phyloP scores from a whole-genome alignment of 257 asterid genomes.

The Anisodus acutangulus region DNA sequence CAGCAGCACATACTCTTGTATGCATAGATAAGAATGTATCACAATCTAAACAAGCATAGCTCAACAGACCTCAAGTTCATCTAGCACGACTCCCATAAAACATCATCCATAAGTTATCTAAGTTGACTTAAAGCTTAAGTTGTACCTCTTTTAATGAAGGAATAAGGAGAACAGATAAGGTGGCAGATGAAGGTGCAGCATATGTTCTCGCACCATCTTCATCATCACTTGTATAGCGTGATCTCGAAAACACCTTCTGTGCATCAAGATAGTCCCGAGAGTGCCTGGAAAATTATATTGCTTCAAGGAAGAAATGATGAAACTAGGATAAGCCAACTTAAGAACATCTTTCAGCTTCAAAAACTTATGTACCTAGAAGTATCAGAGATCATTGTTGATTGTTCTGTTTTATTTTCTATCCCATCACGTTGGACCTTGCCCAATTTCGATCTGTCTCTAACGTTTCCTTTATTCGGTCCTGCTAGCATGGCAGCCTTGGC shows the following conservation, averaged over 20 bases:
- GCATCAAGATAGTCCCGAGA: constrained; percentile 80
- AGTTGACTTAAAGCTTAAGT: neutral
- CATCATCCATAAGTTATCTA: neutral
- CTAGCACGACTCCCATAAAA: neutral
- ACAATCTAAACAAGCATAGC: neutral
- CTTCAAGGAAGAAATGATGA: constrained; percentile 27
- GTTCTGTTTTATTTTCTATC: constrained; percentile 63
- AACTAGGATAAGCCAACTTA: constrained; percentile 32
- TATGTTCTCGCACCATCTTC: constrained; percentile 70
- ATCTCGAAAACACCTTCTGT: constrained; percentile 65
- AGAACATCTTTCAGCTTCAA: constrained; percentile 22
- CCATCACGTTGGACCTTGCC: constrained; percentile 66
- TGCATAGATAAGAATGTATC: too few species aligned
- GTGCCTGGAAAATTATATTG: constrained; percentile 50
- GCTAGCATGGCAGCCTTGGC: constrained; percentile 94
- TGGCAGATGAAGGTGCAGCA: constrained; percentile 64
- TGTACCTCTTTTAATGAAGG: constrained; percentile 92
- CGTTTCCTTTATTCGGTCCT: constrained; percentile 75
- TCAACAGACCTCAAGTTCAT: constrained; percentile 21
- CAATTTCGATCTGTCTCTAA: constrained; percentile 69
- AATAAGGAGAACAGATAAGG: constrained; percentile 70
- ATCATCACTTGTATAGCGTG: constrained; percentile 64
- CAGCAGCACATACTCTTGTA: neutral
- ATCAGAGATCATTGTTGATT: constrained; percentile 57
- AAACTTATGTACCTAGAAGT: constrained; percentile 60